Evolutionary conservation across 2,329 filamentous ascomycete species (phyloP).

Genomic region (Pseudocercospora pini-densiflorae): DNA sequence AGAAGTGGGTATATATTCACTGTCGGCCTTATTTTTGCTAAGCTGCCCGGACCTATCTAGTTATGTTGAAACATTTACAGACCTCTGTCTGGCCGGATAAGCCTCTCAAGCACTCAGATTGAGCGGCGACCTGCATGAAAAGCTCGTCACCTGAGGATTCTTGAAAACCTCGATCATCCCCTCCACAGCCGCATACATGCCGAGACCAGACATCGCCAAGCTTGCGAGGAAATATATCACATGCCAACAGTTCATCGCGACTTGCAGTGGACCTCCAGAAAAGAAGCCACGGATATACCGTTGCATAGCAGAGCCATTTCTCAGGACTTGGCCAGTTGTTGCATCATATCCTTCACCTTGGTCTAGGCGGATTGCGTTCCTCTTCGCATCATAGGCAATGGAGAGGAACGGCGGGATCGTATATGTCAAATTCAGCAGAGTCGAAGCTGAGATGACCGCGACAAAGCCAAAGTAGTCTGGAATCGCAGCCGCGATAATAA

Average conservation of each 20-base stretch:
- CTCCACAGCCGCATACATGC: conserved; percentile 46
- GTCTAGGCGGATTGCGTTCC: conserved; percentile 36
- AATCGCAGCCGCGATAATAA: conserved; percentile 59
- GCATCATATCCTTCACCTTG: conserved; percentile 51
- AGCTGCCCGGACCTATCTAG: too few species aligned
- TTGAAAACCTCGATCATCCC: conserved; percentile 43
- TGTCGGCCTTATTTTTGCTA: background rate
- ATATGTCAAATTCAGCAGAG: conserved; percentile 63
- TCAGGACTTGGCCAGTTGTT: conserved; percentile 41
- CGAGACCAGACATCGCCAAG: conserved; percentile 45
- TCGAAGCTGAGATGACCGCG: conserved; percentile 58
- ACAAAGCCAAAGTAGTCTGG: conserved; percentile 48
- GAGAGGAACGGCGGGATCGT: conserved; percentile 60
- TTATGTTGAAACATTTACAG: too few species aligned
- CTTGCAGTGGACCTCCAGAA: conserved; percentile 31
- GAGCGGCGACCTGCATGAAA: conserved; percentile 25
- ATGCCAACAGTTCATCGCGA: conserved; percentile 39
- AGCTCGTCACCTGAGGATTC: conserved; percentile 21
- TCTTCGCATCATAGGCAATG: conserved; percentile 48
- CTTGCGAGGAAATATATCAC: conserved; percentile 47
- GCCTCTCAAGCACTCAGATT: conserved; percentile 11
- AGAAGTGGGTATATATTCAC: too few species aligned
- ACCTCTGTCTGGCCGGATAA: background rate
- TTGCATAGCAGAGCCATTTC: conserved; percentile 45
- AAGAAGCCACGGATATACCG: conserved; percentile 47